Evolutionary conservation across 345 rosid genomes (phyloP).

Genomic region (Linum lewisii): DNA sequence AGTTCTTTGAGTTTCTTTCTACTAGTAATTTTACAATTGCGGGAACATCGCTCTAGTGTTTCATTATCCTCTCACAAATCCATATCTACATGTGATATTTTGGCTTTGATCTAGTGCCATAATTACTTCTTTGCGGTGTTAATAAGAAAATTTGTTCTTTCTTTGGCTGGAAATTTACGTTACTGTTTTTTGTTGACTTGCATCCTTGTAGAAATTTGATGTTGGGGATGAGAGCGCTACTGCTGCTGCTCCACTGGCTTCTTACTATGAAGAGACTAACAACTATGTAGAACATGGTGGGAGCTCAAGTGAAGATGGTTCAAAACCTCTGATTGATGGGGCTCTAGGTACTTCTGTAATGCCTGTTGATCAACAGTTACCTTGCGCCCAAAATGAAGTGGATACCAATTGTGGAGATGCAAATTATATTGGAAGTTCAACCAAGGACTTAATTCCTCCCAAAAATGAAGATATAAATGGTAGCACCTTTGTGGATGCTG

Average conservation of each 20-base stretch:
- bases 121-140: too few relatives aligned
- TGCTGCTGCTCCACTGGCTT: conserved; percentile 30
- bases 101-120: too few relatives aligned
- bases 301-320: conserved; percentile 36
- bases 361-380: conserved; percentile 27
- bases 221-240: conserved; percentile 30
- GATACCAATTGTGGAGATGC: conserved; percentile 30
- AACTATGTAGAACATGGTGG: conserved; percentile 29
- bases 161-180: not conserved
- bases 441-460: conserved; percentile 25
- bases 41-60: too few relatives aligned
- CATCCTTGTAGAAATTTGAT: conserved; percentile 33
- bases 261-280: conserved; percentile 50
- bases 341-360: conserved; percentile 20
- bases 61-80: too few relatives aligned
- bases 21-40: too few relatives aligned
- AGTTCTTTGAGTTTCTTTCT: too few relatives aligned
- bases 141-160: not conserved
- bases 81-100: too few relatives aligned
- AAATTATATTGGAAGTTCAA: conserved; percentile 31
- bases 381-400: conserved; percentile 27
- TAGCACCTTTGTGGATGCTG: conserved; percentile 41
- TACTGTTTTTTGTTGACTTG: not conserved
- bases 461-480: conserved; percentile 27
- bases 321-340: conserved; percentile 29